Conservation (phyloP, 164 flowering plant genomes). For the Nymphaea thermarum region DNA sequence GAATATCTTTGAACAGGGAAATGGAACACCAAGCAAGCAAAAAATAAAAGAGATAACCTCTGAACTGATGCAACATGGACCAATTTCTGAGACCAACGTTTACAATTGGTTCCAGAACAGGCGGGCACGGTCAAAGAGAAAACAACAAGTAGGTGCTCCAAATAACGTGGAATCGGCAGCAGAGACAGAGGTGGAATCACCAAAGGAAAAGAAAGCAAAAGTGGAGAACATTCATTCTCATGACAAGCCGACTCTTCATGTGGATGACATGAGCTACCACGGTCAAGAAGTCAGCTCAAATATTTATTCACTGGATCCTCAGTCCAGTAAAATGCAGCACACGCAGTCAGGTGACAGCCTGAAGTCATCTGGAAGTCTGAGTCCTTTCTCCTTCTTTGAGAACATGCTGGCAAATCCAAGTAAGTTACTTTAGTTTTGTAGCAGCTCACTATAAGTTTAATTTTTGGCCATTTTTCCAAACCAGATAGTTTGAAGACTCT, state of each 20-base stretch:
- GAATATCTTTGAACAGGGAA: slow-evolving; percentile 80
- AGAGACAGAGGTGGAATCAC: slow-evolving; percentile 66
- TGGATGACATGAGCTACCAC: slow-evolving; percentile 54
- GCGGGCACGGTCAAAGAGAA: slow-evolving; percentile 81
- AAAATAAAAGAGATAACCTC: slow-evolving; percentile 54
- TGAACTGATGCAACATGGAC: slow-evolving; percentile 77
- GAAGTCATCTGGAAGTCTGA: slow-evolving; percentile 24
- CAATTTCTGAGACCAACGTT: slow-evolving; percentile 81
- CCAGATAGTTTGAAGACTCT: too few relatives aligned
- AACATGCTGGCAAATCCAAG: slow-evolving; percentile 31
- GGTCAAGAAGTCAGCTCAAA: slow-evolving; percentile 46
- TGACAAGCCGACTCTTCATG: slow-evolving; percentile 19
- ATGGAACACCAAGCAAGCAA: slow-evolving; percentile 93
- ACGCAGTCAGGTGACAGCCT: slow-evolving; percentile 25
- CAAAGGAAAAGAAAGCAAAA: slow-evolving; percentile 51
- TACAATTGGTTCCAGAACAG: slow-evolving; percentile 95
- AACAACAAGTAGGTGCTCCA: slow-evolving; percentile 25
- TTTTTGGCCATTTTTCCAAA: too few relatives aligned
- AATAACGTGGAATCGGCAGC: slow-evolving; percentile 44
- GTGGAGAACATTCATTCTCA: slow-evolving; percentile 28
- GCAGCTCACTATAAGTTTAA: too few relatives aligned
- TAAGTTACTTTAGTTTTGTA: slow-evolving; percentile 8
- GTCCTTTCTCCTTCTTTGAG: slow-evolving; percentile 41
- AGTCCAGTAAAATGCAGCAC: slow-evolving; percentile 22
- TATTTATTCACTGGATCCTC: slow-evolving; percentile 32